phyloP scores from a whole-genome alignment of 78 protist species.

The Dictyostelium firmibasis region DNA sequence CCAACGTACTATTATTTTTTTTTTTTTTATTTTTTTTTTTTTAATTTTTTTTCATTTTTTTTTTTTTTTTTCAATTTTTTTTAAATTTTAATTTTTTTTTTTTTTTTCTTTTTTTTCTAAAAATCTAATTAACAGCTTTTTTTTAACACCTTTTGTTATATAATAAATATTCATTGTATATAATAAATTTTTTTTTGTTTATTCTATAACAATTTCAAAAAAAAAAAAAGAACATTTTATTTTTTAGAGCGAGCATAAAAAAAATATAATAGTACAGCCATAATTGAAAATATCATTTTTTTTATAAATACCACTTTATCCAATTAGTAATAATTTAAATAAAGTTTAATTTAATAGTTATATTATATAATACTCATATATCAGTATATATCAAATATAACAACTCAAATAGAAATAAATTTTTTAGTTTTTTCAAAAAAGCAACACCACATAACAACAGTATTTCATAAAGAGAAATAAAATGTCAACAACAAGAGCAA shows the following conservation, averaged over 20 bases:
- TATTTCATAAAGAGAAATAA: not conserved
- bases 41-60: not conserved
- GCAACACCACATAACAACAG: not conserved
- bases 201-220: not conserved
- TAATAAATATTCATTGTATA: not conserved
- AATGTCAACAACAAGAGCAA: conserved; percentile 75
- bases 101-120: not conserved
- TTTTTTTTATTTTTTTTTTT: not conserved
- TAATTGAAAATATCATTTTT: not conserved
- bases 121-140: not conserved
- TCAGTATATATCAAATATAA: not conserved
- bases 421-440: not conserved
- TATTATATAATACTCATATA: not conserved
- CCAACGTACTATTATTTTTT: not conserved
- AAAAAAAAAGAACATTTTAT: not conserved
- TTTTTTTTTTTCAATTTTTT: not conserved
- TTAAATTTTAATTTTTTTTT: not conserved
- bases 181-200: not conserved
- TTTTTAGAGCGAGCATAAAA: not conserved
- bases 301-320: not conserved
- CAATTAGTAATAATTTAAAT: not conserved
- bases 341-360: not conserved
- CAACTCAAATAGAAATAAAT: not conserved
- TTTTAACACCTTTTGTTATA: not conserved
- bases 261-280: not conserved